Conservation (phyloP, 2,329 filamentous ascomycete species). For the Microcyclospora tardicrescens region DNA sequence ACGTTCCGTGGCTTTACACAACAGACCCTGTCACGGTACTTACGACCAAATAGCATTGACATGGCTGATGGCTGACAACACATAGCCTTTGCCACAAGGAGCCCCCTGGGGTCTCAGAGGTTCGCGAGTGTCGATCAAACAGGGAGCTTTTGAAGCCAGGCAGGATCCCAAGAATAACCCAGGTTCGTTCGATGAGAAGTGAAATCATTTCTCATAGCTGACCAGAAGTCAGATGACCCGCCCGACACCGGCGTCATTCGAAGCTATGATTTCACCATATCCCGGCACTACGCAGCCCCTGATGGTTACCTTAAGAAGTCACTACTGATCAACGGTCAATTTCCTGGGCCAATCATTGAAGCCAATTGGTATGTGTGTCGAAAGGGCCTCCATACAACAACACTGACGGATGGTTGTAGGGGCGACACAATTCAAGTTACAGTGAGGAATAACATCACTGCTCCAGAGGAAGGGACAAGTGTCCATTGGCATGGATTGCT, state of each 20-base stretch:
- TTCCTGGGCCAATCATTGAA: slow-evolving; percentile 23
- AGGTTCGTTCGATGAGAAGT: no score
- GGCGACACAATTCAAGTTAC: slow-evolving; percentile 21
- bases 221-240: slow-evolving; percentile 14
- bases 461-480: slow-evolving; percentile 23
- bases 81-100: slow-evolving; percentile 12
- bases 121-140: slow-evolving; percentile 13
- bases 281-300: slow-evolving; percentile 14
- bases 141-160: no score
- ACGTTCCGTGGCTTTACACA: no score
- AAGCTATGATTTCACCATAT: slow-evolving; percentile 17
- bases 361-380: no score
- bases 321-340: slow-evolving; percentile 22
- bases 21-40: no score
- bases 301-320: slow-evolving; percentile 18
- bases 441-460: slow-evolving; percentile 27
- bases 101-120: slow-evolving; percentile 17
- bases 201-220: no score
- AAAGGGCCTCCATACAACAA: no score
- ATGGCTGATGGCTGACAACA: no score
- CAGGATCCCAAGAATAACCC: no score
- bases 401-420: no score
- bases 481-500: slow-evolving; percentile 25
- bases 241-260: slow-evolving; percentile 21
- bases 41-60: no score